Evolutionary conservation across 1,284 basidiomycete species (phyloP).

Genomic region (Rhodotorula sp.): DNA sequence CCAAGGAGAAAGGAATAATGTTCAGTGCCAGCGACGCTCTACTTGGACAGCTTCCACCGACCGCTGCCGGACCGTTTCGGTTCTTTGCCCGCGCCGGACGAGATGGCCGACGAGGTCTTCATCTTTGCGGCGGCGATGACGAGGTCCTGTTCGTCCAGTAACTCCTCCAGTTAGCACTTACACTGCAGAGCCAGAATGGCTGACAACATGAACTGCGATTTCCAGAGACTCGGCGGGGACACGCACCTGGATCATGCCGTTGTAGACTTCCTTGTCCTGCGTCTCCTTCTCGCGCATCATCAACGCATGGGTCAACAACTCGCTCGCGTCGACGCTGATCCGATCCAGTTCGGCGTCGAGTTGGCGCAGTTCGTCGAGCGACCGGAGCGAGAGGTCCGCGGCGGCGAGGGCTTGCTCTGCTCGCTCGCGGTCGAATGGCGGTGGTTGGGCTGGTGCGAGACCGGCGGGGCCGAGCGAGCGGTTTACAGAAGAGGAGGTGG

Average conservation of each 20-base stretch:
- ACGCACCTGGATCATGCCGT: conserved; percentile 42
- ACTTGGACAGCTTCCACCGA: conserved; percentile 20
- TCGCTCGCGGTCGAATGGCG: conserved; percentile 26
- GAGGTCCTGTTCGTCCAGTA: conserved; percentile 43
- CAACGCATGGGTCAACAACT: conserved; percentile 37
- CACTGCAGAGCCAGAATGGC: no score
- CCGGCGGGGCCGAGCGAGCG: not conserved
- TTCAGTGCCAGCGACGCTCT: not conserved
- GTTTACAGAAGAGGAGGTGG: not conserved
- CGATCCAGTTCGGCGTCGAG: conserved; percentile 27
- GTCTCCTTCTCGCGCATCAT: conserved; percentile 39
- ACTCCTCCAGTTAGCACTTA: no score
- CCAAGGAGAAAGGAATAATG: not conserved
- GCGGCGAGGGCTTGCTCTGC: conserved; percentile 21
- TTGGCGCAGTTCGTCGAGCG: conserved; percentile 14
- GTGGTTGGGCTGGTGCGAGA: not conserved
- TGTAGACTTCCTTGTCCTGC: conserved; percentile 41
- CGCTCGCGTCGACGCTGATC: conserved; percentile 36
- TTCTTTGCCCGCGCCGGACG: not conserved
- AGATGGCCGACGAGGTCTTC: conserved; percentile 26
- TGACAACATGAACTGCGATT: no score
- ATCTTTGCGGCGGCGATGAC: conserved; percentile 40
- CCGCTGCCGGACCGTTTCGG: conserved; percentile 25
- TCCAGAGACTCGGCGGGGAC: no score
- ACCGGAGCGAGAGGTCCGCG: conserved; percentile 30